Evolutionary conservation across 768 basidiomycete genomes (phyloP).

Genomic region (Leucocoprinus birnbaumii): DNA sequence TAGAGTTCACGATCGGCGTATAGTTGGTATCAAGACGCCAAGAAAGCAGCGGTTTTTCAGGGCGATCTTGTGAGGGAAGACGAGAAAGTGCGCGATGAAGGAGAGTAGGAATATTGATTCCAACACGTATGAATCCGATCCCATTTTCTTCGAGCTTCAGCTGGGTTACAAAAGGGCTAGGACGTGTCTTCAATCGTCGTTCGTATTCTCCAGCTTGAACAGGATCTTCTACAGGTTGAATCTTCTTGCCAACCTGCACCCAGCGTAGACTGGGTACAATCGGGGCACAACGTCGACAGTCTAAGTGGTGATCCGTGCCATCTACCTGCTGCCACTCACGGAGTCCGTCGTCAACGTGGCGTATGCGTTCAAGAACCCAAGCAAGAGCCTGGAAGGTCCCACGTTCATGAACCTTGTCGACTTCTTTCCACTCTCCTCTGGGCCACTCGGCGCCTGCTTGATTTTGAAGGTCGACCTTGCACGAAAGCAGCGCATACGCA

Average conservation of each 20-base stretch:
- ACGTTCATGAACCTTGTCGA: conserved; percentile 87
- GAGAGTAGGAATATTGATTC: conserved; percentile 84
- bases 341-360: conserved; percentile 66
- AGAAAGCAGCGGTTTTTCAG: conserved; percentile 49
- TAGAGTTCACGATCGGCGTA: conserved; percentile 55
- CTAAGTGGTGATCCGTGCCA: conserved; percentile 38
- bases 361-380: conserved; percentile 85
- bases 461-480: conserved; percentile 65
- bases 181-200: conserved; percentile 81
- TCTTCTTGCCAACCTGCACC: conserved; percentile 58
- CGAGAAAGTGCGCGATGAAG: conserved; percentile 83
- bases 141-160: conserved; percentile 62
- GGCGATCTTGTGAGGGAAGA: conserved; percentile 57
- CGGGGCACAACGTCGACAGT: conserved; percentile 84
- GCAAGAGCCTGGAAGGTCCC: conserved; percentile 76
- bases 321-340: conserved; percentile 64
- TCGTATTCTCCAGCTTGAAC: conserved; percentile 89
- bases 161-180: conserved; percentile 84
- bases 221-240: conserved; percentile 77
- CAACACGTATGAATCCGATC: conserved; percentile 73
- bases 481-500: conserved; percentile 78
- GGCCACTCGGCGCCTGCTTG: conserved; percentile 83
- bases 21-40: conserved; percentile 87
- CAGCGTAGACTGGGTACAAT: conserved; percentile 73
- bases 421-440: conserved; percentile 65